Conservation (phyloP, 345 rosid genomes). For the Clarkia xantiana region DNA sequence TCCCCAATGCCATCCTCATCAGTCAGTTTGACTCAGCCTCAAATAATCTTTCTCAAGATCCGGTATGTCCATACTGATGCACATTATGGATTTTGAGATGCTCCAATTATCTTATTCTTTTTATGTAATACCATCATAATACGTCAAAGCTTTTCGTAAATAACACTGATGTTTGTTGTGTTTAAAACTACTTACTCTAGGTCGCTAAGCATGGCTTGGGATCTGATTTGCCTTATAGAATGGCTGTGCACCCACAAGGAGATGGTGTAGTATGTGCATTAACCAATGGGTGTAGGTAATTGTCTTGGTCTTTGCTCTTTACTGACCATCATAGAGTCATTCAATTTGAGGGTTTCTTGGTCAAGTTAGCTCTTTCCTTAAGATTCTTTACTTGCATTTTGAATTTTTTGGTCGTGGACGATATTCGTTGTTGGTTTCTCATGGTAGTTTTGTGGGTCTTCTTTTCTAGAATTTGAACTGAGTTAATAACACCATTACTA, state of each 20-base stretch:
- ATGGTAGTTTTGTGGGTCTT: too few species aligned
- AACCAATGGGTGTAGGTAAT: slow-evolving; percentile 60
- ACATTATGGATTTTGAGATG: slow-evolving; percentile 2
- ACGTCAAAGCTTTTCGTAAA: background rate
- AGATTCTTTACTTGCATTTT: background rate
- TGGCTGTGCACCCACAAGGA: slow-evolving; percentile 68
- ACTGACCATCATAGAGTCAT: too few species aligned
- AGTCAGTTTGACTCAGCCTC: slow-evolving; percentile 33
- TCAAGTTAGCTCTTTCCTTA: background rate
- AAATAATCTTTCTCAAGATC: slow-evolving; percentile 53
- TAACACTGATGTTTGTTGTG: background rate
- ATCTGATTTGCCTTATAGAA: slow-evolving; percentile 70
- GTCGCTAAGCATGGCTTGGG: slow-evolving; percentile 34
- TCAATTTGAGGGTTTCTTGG: background rate
- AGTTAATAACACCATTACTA: too few species aligned
- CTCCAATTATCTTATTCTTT: too few species aligned
- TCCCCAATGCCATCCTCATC: slow-evolving; percentile 54
- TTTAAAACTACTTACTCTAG: slow-evolving; percentile 18
- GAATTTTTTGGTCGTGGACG: background rate
- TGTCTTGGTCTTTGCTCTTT: background rate
- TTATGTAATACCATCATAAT: background rate
- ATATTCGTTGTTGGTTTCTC: background rate
- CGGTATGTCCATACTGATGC: slow-evolving; percentile 28
- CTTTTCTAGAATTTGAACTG: too few species aligned
- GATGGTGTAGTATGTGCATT: slow-evolving; percentile 67